Evolutionary conservation across 352 stramenopile species (phyloP).

Genomic region (Phytophthora syringae): DNA sequence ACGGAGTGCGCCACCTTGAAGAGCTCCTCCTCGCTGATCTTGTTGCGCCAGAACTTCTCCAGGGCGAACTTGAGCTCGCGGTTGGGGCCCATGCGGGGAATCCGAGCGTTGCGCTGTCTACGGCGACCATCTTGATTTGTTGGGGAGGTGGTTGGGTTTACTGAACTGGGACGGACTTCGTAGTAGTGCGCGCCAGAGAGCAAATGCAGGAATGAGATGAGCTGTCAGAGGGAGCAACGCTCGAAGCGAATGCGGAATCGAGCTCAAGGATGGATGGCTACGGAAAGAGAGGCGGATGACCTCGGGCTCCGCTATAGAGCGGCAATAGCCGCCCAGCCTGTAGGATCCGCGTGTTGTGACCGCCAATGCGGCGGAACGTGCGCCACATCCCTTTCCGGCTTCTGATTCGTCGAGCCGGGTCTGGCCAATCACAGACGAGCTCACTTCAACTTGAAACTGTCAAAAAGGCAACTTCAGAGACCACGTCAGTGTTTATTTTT

Average conservation of each 20-base stretch:
- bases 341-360: constrained; percentile 20
- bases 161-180: constrained; percentile 26
- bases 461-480: constrained; percentile 28
- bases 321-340: constrained; percentile 32
- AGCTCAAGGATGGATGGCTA: constrained; percentile 20
- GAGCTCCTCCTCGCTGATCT: constrained; percentile 84
- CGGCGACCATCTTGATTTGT: constrained; percentile 48
- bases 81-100: constrained; percentile 93
- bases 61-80: constrained; percentile 95
- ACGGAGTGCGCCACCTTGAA: constrained; percentile 73
- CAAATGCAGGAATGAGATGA: constrained; percentile 70
- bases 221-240: neutral
- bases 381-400: constrained; percentile 49
- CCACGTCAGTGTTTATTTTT: neutral
- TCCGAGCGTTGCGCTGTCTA: constrained; percentile 85
- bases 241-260: neutral
- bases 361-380: constrained; percentile 36
- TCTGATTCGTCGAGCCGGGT: constrained; percentile 43
- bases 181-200: constrained; percentile 46
- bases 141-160: constrained; percentile 2
- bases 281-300: constrained; percentile 42
- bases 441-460: constrained; percentile 31
- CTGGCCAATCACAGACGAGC: constrained; percentile 39
- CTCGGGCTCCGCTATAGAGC: constrained; percentile 18
- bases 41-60: constrained; percentile 93